phyloP scores from a whole-genome alignment of 192 early-diverging fungal species.

The Coemansia furcata region DNA sequence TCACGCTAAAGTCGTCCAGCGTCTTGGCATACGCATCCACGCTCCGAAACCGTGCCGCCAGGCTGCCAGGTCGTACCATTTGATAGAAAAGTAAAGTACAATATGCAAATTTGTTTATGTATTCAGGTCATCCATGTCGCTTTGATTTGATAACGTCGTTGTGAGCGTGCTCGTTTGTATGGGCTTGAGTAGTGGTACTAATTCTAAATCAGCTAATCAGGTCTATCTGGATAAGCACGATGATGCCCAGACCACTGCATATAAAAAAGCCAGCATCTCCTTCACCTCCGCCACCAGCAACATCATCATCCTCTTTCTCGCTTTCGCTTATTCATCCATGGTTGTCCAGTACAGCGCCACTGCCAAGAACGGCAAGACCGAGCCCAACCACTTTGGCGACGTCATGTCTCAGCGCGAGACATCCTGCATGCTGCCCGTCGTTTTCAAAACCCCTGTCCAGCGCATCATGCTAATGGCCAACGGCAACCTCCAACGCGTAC shows the following conservation, averaged over 20 bases:
- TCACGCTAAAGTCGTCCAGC: constrained; percentile 88
- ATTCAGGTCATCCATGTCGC: background rate
- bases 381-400: constrained; percentile 54
- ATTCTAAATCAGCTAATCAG: background rate
- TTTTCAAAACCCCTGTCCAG: constrained; percentile 48
- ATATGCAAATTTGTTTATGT: background rate
- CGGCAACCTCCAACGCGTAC: constrained; percentile 54
- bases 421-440: constrained; percentile 47
- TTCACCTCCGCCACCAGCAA: background rate
- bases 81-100: background rate
- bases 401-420: constrained; percentile 54
- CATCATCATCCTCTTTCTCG: background rate
- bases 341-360: constrained; percentile 42
- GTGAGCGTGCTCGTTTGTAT: no score
- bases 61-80: constrained; percentile 6
- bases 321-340: constrained; percentile 8
- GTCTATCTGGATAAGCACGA: background rate
- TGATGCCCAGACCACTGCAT: background rate
- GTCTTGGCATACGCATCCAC: constrained; percentile 96
- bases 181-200: no score
- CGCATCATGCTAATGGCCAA: constrained; percentile 56
- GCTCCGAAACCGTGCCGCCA: constrained; percentile 50
- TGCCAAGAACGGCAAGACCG: constrained; percentile 23
- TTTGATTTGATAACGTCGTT: background rate
- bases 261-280: background rate